Evolutionary conservation across 306 rosid genomes (phyloP), one percentile per base, ranked within the genome.

Genomic region (Cajanus cajan): DNA sequence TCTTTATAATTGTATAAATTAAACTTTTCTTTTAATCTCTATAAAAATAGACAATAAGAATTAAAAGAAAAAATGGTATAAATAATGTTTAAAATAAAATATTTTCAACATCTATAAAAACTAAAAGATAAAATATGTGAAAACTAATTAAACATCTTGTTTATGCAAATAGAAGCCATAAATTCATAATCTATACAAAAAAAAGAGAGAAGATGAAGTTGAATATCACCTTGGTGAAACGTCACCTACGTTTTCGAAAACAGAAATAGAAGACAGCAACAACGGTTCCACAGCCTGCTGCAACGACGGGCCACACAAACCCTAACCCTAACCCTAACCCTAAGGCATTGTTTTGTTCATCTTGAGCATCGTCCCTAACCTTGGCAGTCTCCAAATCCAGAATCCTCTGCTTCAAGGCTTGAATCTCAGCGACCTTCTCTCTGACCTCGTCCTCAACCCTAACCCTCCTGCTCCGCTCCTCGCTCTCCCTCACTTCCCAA

Each of bases 391-490:
- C 89, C 78, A 93, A 76, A 4, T 85, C 83, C 65, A 73, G 85
- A 15, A 90, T 57, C 34, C 21, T 77, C 78, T 68, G 76, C 48
- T 43, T 85, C 6, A 90, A 40, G 7, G 21, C 19, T 48, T 25
- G 34, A 28, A 88, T 84, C 43, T 95, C 97, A 11, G 64, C 87
- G 54, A 87, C n/a, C 13, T 28, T 83, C 28, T 95, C 97, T 51
- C 77, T 91, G 90, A 83, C 77, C 39, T 85, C 89, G 61, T 91
- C 98, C 85, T 88, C 91, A 4, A 68, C 78, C 81, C 96, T 80
- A 25, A 90, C 77, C 34, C 74, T 89, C 83, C 86, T 96, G 82
- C 91, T 90, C 74, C 77, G 85, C 71, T 89, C 98, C 85, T 96
- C 93, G 14, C 75, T 74, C 44, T 89, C 94, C 83, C 66, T 91